Percentiles rank a stretch among this genome's conserved stretches.
These are phyloP conservation scores for Ogataea hybrid DNA, from an alignment of 1,139 yeast species.

Conservation along the genomic window DNA sequence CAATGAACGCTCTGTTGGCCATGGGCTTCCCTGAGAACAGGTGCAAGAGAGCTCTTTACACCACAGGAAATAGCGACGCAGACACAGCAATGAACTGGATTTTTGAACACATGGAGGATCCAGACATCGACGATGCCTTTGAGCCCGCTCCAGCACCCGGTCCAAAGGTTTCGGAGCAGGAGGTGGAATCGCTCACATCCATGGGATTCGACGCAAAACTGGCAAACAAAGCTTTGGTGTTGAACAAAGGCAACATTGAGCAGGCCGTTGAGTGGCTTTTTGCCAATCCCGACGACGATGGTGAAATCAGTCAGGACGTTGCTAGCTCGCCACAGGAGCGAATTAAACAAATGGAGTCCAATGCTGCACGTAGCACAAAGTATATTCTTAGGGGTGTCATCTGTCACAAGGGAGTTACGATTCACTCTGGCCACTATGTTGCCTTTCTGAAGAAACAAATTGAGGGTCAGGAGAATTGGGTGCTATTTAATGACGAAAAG, in stretches of 20 bases:
- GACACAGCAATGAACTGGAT: slow-evolving; percentile 93
- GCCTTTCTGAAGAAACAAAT: slow-evolving; percentile 60
- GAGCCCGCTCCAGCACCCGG: slow-evolving; percentile 25
- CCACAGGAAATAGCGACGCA: slow-evolving; percentile 65
- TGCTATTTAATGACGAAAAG: slow-evolving; percentile 89
- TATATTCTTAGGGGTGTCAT: slow-evolving; percentile 59
- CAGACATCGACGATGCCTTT: slow-evolving; percentile 69
- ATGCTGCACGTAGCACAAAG: slow-evolving; percentile 7
- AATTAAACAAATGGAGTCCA: slow-evolving; percentile 24
- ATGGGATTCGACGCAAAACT: slow-evolving; percentile 78
- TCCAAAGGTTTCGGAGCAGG: slow-evolving; percentile 35
- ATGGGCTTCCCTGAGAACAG: slow-evolving; percentile 90
- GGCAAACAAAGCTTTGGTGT: slow-evolving; percentile 65
- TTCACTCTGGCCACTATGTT: slow-evolving; percentile 96
- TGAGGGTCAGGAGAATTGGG: slow-evolving; percentile 59
- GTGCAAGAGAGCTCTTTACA: slow-evolving; percentile 62
- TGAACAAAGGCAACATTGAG: slow-evolving; percentile 60
- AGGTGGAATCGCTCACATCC: slow-evolving; percentile 49
- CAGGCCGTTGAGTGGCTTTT: slow-evolving; percentile 91
- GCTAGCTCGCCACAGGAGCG: slow-evolving; percentile 19
- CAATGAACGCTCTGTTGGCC: slow-evolving; percentile 52
- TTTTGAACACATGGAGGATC: slow-evolving; percentile 83
- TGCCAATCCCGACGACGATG: slow-evolving; percentile 68
- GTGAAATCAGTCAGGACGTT: slow-evolving; percentile 33
- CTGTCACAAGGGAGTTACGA: slow-evolving; percentile 92